These are phyloP conservation scores for Sphaerosporella brunnea DNA, from an alignment of 495 filamentous ascomycete species.

Conservation along the genomic window DNA sequence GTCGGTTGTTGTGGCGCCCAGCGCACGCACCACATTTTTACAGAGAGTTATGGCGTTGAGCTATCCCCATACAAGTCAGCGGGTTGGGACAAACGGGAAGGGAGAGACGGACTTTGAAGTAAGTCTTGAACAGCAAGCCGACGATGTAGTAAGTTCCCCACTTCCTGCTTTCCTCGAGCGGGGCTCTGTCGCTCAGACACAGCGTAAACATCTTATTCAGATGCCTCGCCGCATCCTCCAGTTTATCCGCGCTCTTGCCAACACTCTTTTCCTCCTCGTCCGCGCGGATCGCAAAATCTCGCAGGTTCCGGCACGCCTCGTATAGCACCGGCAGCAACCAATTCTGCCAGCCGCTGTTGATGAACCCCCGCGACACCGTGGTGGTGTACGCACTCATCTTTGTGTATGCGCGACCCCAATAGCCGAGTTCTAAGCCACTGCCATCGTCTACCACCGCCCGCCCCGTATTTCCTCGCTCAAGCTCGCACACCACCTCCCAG, in stretches of 20 bases:
- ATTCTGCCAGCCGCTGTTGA: constrained; percentile 46
- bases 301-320: constrained; percentile 59
- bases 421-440: constrained; percentile 22
- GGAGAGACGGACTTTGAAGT: constrained; percentile 50
- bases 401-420: constrained; percentile 61
- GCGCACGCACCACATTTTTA: constrained; percentile 70
- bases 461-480: constrained; percentile 37
- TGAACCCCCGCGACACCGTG: constrained; percentile 35
- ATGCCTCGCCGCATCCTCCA: constrained; percentile 75
- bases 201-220: constrained; percentile 77
- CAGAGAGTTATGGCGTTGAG: constrained; percentile 73
- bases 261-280: constrained; percentile 42
- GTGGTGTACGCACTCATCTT: constrained; percentile 70
- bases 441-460: constrained; percentile 28
- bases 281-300: constrained; percentile 74
- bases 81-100: neutral
- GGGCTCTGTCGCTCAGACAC: constrained; percentile 74
- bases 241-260: constrained; percentile 42
- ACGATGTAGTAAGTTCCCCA: constrained; percentile 90
- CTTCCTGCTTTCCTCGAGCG: constrained; percentile 78
- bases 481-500: constrained; percentile 59
- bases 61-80: constrained; percentile 26
- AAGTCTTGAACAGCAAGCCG: constrained; percentile 91
- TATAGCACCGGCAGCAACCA: constrained; percentile 89
- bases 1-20: constrained; percentile 55